phyloP scores from a whole-genome alignment of 768 basidiomycete genomes.

The Coprinopsis strossmayeri region DNA sequence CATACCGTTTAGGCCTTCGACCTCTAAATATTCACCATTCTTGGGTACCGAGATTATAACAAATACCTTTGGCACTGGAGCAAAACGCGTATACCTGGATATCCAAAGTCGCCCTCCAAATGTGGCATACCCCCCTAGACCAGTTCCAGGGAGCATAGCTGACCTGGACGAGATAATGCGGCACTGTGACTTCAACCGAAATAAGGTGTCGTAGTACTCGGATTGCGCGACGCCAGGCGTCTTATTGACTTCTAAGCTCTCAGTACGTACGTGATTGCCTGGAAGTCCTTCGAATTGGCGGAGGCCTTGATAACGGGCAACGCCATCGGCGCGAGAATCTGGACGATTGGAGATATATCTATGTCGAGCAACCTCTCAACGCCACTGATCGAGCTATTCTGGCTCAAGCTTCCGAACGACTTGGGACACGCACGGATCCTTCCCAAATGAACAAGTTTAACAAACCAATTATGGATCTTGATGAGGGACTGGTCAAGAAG shows the following conservation, averaged over 20 bases:
- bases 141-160: slow-evolving; percentile 72
- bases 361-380: slow-evolving; percentile 44
- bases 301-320: slow-evolving; percentile 72
- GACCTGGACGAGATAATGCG: slow-evolving; percentile 86
- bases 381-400: slow-evolving; percentile 18
- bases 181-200: slow-evolving; percentile 74
- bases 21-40: slow-evolving; percentile 45
- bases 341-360: slow-evolving; percentile 79
- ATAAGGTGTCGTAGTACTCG: slow-evolving; percentile 42
- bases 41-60: slow-evolving; percentile 33
- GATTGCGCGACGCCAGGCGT: slow-evolving; percentile 6
- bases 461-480: slow-evolving; percentile 34
- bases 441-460: no score
- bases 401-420: slow-evolving; percentile 14
- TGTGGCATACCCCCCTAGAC: slow-evolving; percentile 80
- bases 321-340: slow-evolving; percentile 67
- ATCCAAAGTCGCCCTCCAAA: slow-evolving; percentile 51
- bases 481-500: slow-evolving; percentile 53
- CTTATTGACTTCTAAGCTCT: no score
- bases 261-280: slow-evolving; percentile 95
- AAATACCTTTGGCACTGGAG: slow-evolving; percentile 61
- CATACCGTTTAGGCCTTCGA: slow-evolving; percentile 44
- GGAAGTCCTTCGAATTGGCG: slow-evolving; percentile 82
- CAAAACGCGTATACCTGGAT: slow-evolving; percentile 70
- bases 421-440: background rate